Conservation (phyloP, 1,139 yeast genomes). For the Candida neerlandica region DNA sequence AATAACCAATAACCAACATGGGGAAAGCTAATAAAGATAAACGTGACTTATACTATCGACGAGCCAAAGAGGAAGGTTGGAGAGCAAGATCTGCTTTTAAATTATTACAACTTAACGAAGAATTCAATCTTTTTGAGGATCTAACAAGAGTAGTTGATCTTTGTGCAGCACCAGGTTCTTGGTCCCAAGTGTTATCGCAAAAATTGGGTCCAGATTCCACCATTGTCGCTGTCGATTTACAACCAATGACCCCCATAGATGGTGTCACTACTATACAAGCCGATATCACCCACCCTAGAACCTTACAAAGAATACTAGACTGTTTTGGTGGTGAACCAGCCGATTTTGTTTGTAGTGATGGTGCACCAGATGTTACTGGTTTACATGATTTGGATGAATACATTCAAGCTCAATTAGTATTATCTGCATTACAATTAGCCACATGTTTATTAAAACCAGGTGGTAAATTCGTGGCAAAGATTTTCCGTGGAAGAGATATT, state of each 20-base stretch:
- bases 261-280: constrained; percentile 91
- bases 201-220: constrained; percentile 61
- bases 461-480: constrained; percentile 93
- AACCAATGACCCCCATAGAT: constrained; percentile 94
- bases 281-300: constrained; percentile 94
- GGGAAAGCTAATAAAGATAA: constrained; percentile 96
- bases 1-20: constrained; percentile 46
- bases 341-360: constrained; percentile 94
- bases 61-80: constrained; percentile 98
- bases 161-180: constrained; percentile 99
- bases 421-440: constrained; percentile 88
- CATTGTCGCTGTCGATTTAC: constrained; percentile 92
- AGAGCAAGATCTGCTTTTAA: constrained; percentile 96
- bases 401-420: constrained; percentile 89
- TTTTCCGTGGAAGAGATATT: constrained; percentile 93
- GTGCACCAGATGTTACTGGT: constrained; percentile 99
- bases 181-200: constrained; percentile 94
- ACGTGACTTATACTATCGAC: constrained; percentile 83
- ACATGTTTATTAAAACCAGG: constrained; percentile 86
- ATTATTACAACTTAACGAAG: constrained; percentile 83
- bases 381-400: constrained; percentile 95
- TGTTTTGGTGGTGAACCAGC: constrained; percentile 91
- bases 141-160: constrained; percentile 81
- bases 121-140: constrained; percentile 77
- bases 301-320: constrained; percentile 71